Percentiles rank a stretch among this genome's conserved stretches.
phyloP scores from a whole-genome alignment of 768 basidiomycete species.

The Kwoniella mangroviensis region DNA sequence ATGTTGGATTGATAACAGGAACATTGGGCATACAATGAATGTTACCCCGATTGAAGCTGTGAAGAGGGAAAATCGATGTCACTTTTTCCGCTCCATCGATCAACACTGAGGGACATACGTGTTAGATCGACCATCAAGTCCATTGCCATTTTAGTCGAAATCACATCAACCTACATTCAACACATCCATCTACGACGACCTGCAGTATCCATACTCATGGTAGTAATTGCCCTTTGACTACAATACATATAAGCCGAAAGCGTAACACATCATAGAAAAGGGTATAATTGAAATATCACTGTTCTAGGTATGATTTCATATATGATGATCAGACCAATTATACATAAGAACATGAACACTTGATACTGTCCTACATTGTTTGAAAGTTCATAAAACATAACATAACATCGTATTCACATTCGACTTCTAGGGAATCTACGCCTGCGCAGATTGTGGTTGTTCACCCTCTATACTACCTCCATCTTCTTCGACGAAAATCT shows the following conservation, averaged over 20 bases:
- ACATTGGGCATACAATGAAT: not conserved
- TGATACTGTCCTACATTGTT: no score
- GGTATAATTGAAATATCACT: not conserved
- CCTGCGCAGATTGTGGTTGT: conserved; percentile 6
- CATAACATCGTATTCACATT: no score
- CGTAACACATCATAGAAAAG: not conserved
- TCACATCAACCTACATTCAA: no score
- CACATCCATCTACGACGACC: no score
- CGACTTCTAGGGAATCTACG: not conserved
- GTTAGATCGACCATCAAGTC: no score
- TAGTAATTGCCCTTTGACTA: not conserved
- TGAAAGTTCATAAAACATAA: no score
- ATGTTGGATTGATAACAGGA: not conserved
- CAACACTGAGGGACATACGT: no score
- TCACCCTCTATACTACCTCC: conserved; percentile 11
- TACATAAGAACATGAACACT: not conserved
- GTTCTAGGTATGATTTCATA: not conserved
- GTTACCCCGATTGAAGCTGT: not conserved
- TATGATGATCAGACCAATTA: not conserved
- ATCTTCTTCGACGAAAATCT: conserved; percentile 92
- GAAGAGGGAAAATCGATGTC: not conserved
- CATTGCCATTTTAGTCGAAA: no score
- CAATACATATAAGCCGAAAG: not conserved
- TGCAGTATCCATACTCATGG: not conserved
- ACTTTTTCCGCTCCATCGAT: no score